Evolutionary conservation across 257 asterid genomes (phyloP).

Genomic region (Hygrophila difformis): DNA sequence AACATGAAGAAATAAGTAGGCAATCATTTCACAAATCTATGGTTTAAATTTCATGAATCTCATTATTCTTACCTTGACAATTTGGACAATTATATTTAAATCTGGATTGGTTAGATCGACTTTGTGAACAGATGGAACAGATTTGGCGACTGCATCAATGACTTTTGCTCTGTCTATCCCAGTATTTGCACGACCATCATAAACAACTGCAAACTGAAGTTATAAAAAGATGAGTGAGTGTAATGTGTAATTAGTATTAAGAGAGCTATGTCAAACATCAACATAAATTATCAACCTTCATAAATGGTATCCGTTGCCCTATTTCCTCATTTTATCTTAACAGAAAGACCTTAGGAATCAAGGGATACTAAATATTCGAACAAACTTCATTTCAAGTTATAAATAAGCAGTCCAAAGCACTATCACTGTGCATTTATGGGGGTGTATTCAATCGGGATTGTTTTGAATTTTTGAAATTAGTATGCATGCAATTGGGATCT

Average conservation of each 20-base stretch:
- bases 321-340: neutral
- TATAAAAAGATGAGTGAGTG: slow-evolving; percentile 5
- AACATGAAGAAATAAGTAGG: too few relatives aligned
- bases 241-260: too few relatives aligned
- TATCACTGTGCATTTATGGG: neutral
- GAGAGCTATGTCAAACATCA: neutral
- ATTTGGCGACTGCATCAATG: slow-evolving; percentile 75
- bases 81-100: slow-evolving; percentile 64
- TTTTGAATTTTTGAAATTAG: too few relatives aligned
- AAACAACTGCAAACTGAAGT: slow-evolving; percentile 72
- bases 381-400: neutral
- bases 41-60: neutral
- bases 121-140: slow-evolving; percentile 66
- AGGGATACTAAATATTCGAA: neutral
- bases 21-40: neutral
- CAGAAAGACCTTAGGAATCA: neutral
- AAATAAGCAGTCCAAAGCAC: neutral
- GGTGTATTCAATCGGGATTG: too few relatives aligned
- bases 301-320: neutral
- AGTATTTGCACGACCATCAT: slow-evolving; percentile 93
- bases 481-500: too few relatives aligned
- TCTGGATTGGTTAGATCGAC: slow-evolving; percentile 89
- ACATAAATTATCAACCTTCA: neutral
- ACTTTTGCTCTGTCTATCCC: slow-evolving; percentile 73
- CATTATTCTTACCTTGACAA: slow-evolving; percentile 76